phyloP scores from a whole-genome alignment of 345 rosid species.

The Luvunga scandens region DNA sequence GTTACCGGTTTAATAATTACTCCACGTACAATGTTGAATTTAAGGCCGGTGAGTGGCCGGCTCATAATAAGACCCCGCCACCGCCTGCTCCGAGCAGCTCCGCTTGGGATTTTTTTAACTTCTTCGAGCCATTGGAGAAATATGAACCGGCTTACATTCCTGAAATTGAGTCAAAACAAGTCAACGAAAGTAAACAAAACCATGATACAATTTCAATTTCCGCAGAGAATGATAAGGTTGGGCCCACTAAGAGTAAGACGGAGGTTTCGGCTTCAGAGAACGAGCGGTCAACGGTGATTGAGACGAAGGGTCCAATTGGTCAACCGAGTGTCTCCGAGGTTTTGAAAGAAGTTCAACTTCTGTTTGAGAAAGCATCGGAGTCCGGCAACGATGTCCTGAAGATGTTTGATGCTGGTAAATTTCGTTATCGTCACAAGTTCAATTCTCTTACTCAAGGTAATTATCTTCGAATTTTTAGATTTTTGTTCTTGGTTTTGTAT shows the following conservation, averaged over 20 bases:
- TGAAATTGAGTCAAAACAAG: not conserved
- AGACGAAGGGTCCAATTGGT: constrained; percentile 16
- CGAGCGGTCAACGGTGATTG: constrained; percentile 12
- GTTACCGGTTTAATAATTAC: not conserved
- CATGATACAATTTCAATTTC: not conserved
- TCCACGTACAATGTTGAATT: constrained; percentile 4
- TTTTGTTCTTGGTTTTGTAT: too few relatives aligned
- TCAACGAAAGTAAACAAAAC: constrained; percentile 14
- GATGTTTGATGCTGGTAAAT: constrained; percentile 40
- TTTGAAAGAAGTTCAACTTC: constrained; percentile 30
- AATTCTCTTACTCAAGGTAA: constrained; percentile 32
- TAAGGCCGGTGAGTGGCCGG: constrained; percentile 1
- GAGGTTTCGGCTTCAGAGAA: constrained; percentile 18
- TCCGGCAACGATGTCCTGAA: constrained; percentile 39
- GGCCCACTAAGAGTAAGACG: constrained; percentile 1
- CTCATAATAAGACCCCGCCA: constrained; percentile 34
- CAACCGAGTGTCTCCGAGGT: constrained; percentile 19
- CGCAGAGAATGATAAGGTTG: not conserved
- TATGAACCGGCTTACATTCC: constrained; percentile 25
- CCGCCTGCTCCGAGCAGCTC: constrained; percentile 49
- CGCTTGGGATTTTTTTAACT: constrained; percentile 64
- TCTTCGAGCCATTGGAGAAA: constrained; percentile 50
- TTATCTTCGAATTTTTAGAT: not conserved
- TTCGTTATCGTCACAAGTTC: constrained; percentile 29
- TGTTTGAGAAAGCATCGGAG: constrained; percentile 39